These are phyloP conservation scores for Botrytis medusae DNA, from an alignment of 2,329 filamentous ascomycete genomes.

Conservation along the genomic window DNA sequence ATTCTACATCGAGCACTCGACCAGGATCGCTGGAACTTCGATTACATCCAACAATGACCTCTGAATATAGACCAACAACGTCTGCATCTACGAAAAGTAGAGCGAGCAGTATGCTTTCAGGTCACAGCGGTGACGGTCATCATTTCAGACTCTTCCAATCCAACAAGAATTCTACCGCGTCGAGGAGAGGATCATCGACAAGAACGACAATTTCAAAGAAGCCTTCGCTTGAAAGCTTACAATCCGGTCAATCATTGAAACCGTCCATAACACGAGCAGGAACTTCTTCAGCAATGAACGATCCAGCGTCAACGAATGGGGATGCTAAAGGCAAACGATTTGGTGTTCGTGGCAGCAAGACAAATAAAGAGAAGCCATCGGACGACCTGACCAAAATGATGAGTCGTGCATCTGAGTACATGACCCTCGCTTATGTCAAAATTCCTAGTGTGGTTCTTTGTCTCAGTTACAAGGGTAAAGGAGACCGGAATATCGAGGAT, in stretches of 20 bases:
- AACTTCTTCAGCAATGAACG: conserved; percentile 31
- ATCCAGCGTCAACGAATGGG: conserved; percentile 34
- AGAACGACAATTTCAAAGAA: conserved; percentile 36
- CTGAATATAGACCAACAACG: conserved; percentile 43
- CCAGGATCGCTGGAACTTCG: conserved; percentile 78
- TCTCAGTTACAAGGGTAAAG: conserved; percentile 93
- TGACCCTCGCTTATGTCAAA: conserved; percentile 94
- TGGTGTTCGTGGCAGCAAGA: conserved; percentile 50
- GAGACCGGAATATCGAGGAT: conserved; percentile 92
- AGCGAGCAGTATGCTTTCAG: conserved; percentile 34
- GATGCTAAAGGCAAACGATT: conserved; percentile 51
- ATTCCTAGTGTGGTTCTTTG: conserved; percentile 94
- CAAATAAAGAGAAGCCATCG: conserved; percentile 61
- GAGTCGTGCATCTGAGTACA: conserved; percentile 89
- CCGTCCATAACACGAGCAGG: conserved; percentile 33
- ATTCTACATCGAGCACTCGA: conserved; percentile 57
- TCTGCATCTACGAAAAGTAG: conserved; percentile 31
- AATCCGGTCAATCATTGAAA: conserved; percentile 31
- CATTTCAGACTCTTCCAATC: conserved; percentile 47
- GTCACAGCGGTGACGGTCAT: conserved; percentile 37
- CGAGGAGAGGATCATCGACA: conserved; percentile 25
- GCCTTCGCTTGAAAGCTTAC: conserved; percentile 38
- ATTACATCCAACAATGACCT: conserved; percentile 76
- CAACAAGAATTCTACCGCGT: conserved; percentile 35
- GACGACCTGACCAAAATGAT: conserved; percentile 98